Evolutionary conservation across 2,329 filamentous ascomycete species (phyloP).

Genomic region (Calonectria naviculata): DNA sequence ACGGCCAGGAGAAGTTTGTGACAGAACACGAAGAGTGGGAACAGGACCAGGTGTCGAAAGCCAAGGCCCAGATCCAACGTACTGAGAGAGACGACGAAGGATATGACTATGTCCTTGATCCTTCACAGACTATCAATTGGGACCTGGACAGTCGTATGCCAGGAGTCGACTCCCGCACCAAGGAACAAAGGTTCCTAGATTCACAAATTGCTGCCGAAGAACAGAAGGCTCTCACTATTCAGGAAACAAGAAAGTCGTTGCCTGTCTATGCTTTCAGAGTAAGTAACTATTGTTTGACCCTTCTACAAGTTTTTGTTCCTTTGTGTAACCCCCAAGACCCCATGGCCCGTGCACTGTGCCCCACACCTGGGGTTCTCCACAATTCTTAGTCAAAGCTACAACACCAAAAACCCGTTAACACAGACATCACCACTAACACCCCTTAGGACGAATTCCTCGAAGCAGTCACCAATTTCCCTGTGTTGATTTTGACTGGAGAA

Average conservation of each 20-base stretch:
- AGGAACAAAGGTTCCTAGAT: constrained; percentile 82
- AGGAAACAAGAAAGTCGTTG: constrained; percentile 89
- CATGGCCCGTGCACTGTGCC: too few relatives aligned
- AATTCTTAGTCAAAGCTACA: too few relatives aligned
- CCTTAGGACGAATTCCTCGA: constrained; percentile 87
- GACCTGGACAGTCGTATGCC: constrained; percentile 78
- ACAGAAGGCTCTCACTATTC: constrained; percentile 86
- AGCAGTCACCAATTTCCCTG: constrained; percentile 87
- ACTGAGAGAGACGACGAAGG: constrained; percentile 82
- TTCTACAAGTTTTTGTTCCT: too few relatives aligned
- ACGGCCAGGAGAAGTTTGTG: constrained; percentile 87
- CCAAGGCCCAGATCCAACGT: constrained; percentile 84
- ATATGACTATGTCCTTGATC: constrained; percentile 94
- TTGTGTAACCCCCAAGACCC: too few relatives aligned
- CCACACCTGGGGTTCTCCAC: too few relatives aligned
- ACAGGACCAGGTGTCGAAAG: constrained; percentile 86
- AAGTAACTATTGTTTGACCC: too few relatives aligned
- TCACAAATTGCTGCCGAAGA: constrained; percentile 90
- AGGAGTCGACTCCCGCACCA: constrained; percentile 77
- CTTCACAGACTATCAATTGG: constrained; percentile 88
- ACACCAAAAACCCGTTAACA: too few relatives aligned
- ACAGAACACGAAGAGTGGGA: constrained; percentile 99
- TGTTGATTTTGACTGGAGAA: constrained; percentile 92
- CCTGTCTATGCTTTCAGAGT: constrained; percentile 90
- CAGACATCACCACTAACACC: too few relatives aligned